Evolutionary conservation across 2,329 filamentous ascomycete species (phyloP).

Genomic region (Setomelanomma holmii): DNA sequence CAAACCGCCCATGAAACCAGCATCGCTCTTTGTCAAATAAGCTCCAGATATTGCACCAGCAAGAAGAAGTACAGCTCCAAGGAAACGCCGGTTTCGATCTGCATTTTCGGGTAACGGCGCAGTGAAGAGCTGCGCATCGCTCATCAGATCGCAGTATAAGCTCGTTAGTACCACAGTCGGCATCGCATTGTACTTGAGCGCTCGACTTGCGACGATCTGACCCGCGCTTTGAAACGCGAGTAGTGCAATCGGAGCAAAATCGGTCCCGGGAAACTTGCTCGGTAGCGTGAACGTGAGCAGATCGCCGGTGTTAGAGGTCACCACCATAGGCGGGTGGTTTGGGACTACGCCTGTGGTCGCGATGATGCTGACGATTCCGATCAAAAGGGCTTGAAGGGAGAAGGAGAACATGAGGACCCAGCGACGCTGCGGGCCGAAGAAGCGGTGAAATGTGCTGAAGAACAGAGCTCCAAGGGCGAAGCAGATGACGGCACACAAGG

Average conservation of each 20-base stretch:
- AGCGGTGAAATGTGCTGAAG: slow-evolving; percentile 62
- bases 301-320: slow-evolving; percentile 51
- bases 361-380: slow-evolving; percentile 62
- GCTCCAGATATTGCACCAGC: slow-evolving; percentile 58
- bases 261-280: slow-evolving; percentile 40
- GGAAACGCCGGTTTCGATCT: slow-evolving; percentile 59
- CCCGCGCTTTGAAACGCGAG: slow-evolving; percentile 63
- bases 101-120: slow-evolving; percentile 52
- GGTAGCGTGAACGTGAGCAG: slow-evolving; percentile 40
- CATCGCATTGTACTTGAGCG: slow-evolving; percentile 61
- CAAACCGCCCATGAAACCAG: slow-evolving; percentile 16
- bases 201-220: slow-evolving; percentile 60
- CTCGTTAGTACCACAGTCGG: slow-evolving; percentile 64
- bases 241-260: slow-evolving; percentile 50
- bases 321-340: slow-evolving; percentile 15
- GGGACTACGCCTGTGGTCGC: slow-evolving; percentile 50
- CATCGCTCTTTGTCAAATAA: slow-evolving; percentile 54
- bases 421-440: slow-evolving; percentile 59
- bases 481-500: slow-evolving; percentile 56
- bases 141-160: slow-evolving; percentile 61
- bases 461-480: slow-evolving; percentile 53
- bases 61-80: slow-evolving; percentile 56
- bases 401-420: slow-evolving; percentile 60
- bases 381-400: slow-evolving; percentile 56
- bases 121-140: slow-evolving; percentile 57